phyloP scores from a whole-genome alignment of 2,329 filamentous ascomycete genomes.

The Beauveria medogensis region DNA sequence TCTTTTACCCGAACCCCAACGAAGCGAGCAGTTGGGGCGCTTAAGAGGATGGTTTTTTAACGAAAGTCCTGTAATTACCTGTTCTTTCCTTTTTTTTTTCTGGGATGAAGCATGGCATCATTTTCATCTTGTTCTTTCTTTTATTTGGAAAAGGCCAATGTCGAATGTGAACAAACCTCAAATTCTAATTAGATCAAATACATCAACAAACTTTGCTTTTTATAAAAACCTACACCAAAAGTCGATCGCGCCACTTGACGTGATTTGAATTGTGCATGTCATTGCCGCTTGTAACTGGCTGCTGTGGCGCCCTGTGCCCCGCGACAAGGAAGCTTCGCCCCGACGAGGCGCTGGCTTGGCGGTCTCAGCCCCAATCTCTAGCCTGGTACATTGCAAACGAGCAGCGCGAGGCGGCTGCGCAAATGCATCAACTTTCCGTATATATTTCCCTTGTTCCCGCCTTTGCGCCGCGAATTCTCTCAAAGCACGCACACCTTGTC shows the following conservation, averaged over 20 bases:
- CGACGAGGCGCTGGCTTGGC: not conserved
- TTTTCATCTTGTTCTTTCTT: no score
- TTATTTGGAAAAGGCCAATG: no score
- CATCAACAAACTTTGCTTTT: not conserved
- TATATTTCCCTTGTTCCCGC: not conserved
- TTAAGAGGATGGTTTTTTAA: not conserved
- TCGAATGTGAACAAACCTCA: not conserved
- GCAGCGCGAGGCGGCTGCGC: not conserved
- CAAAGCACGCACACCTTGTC: no score
- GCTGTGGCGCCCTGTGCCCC: not conserved
- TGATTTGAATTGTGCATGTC: not conserved
- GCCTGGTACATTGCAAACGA: not conserved
- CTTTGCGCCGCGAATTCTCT: not conserved
- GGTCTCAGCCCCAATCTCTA: not conserved
- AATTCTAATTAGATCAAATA: not conserved
- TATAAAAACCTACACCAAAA: no score
- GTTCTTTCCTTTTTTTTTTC: no score
- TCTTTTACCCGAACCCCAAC: conserved; percentile 51
- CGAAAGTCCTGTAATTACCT: not conserved
- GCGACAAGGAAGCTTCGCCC: not conserved
- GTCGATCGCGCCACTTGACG: not conserved
- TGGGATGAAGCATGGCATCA: no score
- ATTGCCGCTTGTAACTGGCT: not conserved
- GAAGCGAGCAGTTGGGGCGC: conserved; percentile 36
- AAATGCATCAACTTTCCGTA: not conserved